phyloP scores from a whole-genome alignment of 805 yeast genomes.

The Ogataea philodendri region DNA sequence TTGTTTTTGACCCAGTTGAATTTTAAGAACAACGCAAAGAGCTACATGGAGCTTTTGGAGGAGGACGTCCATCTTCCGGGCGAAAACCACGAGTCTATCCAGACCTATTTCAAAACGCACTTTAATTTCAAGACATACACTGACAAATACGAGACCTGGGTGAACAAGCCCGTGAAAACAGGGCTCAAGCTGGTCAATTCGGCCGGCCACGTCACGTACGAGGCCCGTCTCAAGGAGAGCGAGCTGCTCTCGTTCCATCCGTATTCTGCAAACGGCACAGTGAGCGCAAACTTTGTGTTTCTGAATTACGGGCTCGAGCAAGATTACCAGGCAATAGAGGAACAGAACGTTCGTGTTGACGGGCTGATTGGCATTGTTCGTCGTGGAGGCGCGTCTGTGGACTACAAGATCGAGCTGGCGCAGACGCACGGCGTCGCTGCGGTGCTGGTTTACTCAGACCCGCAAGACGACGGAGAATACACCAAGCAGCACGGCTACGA shows the following conservation, averaged over 20 bases:
- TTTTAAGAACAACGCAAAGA: constrained; percentile 23
- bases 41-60: constrained; percentile 22
- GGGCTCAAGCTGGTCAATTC: constrained; percentile 37
- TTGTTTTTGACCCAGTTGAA: constrained; percentile 38
- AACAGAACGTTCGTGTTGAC: constrained; percentile 41
- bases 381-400: constrained; percentile 48
- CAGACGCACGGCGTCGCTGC: constrained; percentile 62
- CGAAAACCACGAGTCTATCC: constrained; percentile 20
- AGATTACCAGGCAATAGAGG: constrained; percentile 48
- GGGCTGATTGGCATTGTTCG: constrained; percentile 62
- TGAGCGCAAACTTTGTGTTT: constrained; percentile 52
- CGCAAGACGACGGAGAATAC: constrained; percentile 57
- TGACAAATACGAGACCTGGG: constrained; percentile 57
- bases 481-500: constrained; percentile 54
- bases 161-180: constrained; percentile 50
- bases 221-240: constrained; percentile 51
- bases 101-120: constrained; percentile 15
- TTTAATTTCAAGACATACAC: constrained; percentile 40
- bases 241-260: constrained; percentile 49
- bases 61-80: constrained; percentile 27
- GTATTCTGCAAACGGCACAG: constrained; percentile 63
- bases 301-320: constrained; percentile 58
- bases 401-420: constrained; percentile 60
- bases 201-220: constrained; percentile 39
- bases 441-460: constrained; percentile 55